phyloP scores from a whole-genome alignment of 139 green algal species.

The Ettlia oleoabundans region DNA sequence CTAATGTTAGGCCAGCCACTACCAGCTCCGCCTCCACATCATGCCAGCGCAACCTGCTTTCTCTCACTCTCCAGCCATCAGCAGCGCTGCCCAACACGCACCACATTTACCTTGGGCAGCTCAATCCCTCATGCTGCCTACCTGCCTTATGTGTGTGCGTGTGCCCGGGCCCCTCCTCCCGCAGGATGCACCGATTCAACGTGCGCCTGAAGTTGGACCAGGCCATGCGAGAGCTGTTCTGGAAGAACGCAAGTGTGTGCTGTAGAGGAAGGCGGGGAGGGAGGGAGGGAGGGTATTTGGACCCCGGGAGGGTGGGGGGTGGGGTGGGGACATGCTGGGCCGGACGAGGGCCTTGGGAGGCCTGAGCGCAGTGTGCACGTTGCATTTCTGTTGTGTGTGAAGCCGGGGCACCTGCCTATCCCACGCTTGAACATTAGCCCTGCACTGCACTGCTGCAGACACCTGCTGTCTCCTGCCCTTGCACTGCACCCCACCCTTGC shows the following conservation, averaged over 20 bases:
- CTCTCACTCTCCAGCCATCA: background rate
- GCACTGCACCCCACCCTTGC: background rate
- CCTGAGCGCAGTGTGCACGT: no score
- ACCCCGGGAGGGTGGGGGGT: background rate
- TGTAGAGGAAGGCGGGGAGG: background rate
- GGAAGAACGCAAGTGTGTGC: conserved; percentile 1
- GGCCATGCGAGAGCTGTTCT: conserved; percentile 26
- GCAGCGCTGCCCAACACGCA: no score
- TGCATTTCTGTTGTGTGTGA: no score
- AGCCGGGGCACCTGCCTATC: no score
- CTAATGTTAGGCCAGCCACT: no score
- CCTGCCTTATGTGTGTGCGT: background rate
- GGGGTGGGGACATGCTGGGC: background rate
- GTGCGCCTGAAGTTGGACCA: conserved; percentile 35
- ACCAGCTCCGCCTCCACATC: background rate
- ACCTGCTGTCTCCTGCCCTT: background rate
- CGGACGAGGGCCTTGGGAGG: no score
- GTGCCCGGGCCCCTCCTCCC: background rate
- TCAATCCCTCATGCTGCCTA: background rate
- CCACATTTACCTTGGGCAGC: no score
- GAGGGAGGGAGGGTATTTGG: background rate
- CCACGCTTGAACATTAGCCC: no score
- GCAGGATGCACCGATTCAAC: conserved; percentile 15
- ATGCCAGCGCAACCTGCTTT: conserved; percentile 10
- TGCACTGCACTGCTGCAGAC: conserved; percentile 1